These are phyloP conservation scores for Perilla frutescens DNA, from an alignment of 257 asterid genomes.

Conservation along the genomic window DNA sequence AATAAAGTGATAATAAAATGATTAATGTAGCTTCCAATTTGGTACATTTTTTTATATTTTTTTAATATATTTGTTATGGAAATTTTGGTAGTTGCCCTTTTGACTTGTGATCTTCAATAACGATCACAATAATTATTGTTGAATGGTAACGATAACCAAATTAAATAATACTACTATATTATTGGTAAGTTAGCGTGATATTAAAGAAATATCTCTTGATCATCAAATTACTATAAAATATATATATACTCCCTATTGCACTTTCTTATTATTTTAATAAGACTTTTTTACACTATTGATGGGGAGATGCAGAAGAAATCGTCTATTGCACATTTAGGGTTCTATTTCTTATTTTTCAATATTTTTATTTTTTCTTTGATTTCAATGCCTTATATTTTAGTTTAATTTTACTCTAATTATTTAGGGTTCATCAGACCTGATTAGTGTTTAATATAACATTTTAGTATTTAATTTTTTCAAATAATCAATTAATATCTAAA, in stretches of 20 bases:
- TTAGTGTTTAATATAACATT: too few relatives aligned
- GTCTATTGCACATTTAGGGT: too few relatives aligned
- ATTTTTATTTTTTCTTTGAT: too few relatives aligned
- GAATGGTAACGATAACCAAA: background rate
- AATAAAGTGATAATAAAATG: background rate
- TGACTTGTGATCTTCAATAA: slow-evolving; percentile 9
- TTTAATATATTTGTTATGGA: background rate
- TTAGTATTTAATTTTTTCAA: too few relatives aligned
- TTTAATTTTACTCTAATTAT: too few relatives aligned
- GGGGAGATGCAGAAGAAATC: too few relatives aligned
- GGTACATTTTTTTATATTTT: background rate
- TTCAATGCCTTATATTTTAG: too few relatives aligned
- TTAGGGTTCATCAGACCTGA: too few relatives aligned
- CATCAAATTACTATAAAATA: background rate
- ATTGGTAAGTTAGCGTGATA: slow-evolving; percentile 6
- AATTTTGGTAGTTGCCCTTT: slow-evolving; percentile 12
- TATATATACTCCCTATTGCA: too few relatives aligned
- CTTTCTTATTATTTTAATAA: background rate
- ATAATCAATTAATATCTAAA: too few relatives aligned
- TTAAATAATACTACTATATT: background rate
- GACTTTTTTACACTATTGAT: too few relatives aligned
- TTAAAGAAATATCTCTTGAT: slow-evolving; percentile 1
- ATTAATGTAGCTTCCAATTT: slow-evolving; percentile 3
- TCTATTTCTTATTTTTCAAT: too few relatives aligned
- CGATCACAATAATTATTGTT: background rate